Evolutionary conservation across 345 rosid genomes (phyloP).

Genomic region (Pugionium dolabratum): DNA sequence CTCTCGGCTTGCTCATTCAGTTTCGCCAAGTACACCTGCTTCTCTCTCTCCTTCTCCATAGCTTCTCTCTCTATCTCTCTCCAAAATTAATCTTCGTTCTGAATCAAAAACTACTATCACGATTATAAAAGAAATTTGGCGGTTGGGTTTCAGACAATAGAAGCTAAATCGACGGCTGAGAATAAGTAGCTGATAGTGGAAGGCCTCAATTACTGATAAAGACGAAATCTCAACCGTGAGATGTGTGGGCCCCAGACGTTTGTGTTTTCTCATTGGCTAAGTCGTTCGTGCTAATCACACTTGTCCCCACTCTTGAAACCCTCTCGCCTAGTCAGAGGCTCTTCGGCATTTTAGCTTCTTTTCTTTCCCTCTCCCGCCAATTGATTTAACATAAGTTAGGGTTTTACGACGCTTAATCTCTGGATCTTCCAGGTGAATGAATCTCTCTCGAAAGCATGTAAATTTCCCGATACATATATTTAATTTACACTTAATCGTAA

Average conservation of each 20-base stretch:
- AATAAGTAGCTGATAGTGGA: slow-evolving; percentile 20
- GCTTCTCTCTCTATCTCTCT: slow-evolving; percentile 26
- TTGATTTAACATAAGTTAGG: slow-evolving; percentile 13
- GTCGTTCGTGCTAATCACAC: slow-evolving; percentile 22
- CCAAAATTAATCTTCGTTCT: slow-evolving; percentile 14
- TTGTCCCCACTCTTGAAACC: neutral
- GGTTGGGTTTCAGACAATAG: slow-evolving; percentile 45
- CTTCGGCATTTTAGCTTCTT: neutral
- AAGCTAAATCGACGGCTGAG: slow-evolving; percentile 34
- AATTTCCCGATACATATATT: neutral
- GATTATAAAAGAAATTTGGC: slow-evolving; percentile 21
- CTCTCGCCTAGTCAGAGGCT: neutral
- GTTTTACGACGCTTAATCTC: slow-evolving; percentile 2
- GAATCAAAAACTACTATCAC: slow-evolving; percentile 21
- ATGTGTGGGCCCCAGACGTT: slow-evolving; percentile 20
- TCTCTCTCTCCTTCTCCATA: slow-evolving; percentile 82
- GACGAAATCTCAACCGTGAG: slow-evolving; percentile 33
- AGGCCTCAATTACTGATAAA: slow-evolving; percentile 7
- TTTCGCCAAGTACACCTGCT: slow-evolving; percentile 70
- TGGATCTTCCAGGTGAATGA: neutral
- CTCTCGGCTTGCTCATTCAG: slow-evolving; percentile 92
- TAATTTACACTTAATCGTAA: neutral
- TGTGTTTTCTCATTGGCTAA: slow-evolving; percentile 23
- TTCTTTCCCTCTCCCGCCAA: slow-evolving; percentile 15
- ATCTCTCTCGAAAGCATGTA: neutral